Evolutionary conservation across 164 flowering plant species (phyloP).

Genomic region (Houttuynia cordata): DNA sequence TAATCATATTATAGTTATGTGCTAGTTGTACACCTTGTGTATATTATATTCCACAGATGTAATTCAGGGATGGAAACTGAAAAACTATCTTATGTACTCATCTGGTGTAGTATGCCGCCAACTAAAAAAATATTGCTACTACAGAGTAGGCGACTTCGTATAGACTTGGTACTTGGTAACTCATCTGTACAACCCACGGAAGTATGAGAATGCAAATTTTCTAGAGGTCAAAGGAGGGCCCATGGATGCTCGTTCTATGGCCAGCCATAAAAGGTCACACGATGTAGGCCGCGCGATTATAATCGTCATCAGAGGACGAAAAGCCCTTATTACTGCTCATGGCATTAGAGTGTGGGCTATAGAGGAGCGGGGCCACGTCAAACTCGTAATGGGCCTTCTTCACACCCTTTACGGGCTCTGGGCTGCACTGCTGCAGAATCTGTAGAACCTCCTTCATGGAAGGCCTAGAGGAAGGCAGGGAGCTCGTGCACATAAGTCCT

Average conservation of each 20-base stretch:
- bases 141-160: too few species aligned
- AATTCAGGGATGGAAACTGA: too few species aligned
- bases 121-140: too few species aligned
- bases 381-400: slow-evolving; percentile 17
- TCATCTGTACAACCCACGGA: too few species aligned
- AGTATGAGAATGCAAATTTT: too few species aligned
- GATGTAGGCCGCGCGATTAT: not conserved
- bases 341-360: not conserved
- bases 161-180: too few species aligned
- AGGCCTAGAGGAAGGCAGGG: slow-evolving; percentile 46
- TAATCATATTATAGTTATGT: too few species aligned
- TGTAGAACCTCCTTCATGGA: slow-evolving; percentile 71
- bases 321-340: not conserved
- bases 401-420: slow-evolving; percentile 3
- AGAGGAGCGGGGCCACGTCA: slow-evolving; percentile 43
- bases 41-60: too few species aligned
- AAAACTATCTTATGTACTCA: too few species aligned
- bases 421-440: slow-evolving; percentile 26
- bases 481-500: slow-evolving; percentile 63
- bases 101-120: too few species aligned
- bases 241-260: not conserved
- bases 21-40: too few species aligned
- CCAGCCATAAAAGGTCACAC: not conserved
- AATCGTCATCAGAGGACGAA: not conserved
- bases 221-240: too few species aligned